These are phyloP conservation scores for Pseudonitzschia multiseries DNA, from an alignment of 108 stramenopile genomes.

Conservation along the genomic window DNA sequence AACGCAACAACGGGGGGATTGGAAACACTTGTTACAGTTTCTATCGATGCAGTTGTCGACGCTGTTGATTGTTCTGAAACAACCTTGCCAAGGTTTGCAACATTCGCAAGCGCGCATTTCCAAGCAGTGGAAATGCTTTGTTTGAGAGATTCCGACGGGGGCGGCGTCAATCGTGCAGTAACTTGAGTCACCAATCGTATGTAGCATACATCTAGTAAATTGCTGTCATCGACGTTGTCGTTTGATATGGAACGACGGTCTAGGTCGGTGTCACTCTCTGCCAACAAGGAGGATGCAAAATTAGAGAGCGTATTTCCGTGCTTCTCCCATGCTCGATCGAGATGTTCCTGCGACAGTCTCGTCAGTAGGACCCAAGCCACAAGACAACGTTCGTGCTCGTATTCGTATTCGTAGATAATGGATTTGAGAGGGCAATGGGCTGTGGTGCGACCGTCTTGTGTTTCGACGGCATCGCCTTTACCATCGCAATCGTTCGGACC, in stretches of 20 bases:
- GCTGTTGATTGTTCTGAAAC: not conserved
- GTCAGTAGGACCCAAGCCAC: constrained; percentile 33
- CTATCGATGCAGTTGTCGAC: not conserved
- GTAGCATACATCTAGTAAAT: constrained; percentile 11
- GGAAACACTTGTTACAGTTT: not conserved
- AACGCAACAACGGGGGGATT: not conserved
- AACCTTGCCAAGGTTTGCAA: not conserved
- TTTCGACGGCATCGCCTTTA: not conserved
- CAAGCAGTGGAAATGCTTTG: not conserved
- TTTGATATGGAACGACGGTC: too few species aligned
- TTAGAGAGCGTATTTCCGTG: constrained; percentile 1
- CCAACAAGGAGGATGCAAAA: constrained; percentile 13
- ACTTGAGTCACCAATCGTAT: constrained; percentile 27
- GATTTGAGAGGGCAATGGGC: not conserved
- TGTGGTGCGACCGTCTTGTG: not conserved
- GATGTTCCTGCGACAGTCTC: constrained; percentile 10
- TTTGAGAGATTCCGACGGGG: not conserved
- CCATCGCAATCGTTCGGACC: too few species aligned
- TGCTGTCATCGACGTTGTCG: not conserved
- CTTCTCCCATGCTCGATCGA: constrained; percentile 18
- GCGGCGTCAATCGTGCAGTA: constrained; percentile 4
- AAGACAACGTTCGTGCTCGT: constrained; percentile 22
- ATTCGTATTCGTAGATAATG: not conserved
- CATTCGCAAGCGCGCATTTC: not conserved
- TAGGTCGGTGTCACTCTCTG: not conserved